Conservation (phyloP, 352 stramenopile genomes). For the Phytophthora crassamura region DNA sequence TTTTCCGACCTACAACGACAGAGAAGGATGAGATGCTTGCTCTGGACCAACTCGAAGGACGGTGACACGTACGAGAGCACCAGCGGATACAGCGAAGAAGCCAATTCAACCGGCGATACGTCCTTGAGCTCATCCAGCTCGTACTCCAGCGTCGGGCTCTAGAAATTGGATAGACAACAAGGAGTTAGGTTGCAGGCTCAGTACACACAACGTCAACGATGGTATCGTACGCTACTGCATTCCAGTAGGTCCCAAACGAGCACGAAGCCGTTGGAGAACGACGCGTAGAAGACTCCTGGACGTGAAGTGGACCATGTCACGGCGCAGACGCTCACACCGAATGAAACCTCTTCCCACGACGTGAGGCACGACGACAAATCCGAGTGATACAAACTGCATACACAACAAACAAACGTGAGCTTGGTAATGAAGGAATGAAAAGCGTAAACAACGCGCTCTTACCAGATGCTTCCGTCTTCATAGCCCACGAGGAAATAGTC, state of each 20-base stretch:
- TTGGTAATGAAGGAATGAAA: background rate
- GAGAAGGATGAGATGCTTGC: constrained; percentile 3
- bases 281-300: constrained; percentile 60
- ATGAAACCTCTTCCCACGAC: constrained; percentile 60
- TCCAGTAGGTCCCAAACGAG: constrained; percentile 65
- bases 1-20: constrained; percentile 46
- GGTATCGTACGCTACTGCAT: constrained; percentile 41
- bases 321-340: constrained; percentile 46
- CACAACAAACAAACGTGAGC: background rate
- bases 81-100: constrained; percentile 46
- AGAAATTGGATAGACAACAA: background rate
- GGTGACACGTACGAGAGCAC: constrained; percentile 47
- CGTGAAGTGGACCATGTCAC: constrained; percentile 64
- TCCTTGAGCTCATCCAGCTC: constrained; percentile 30
- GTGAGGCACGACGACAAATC: constrained; percentile 45
- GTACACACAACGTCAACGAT: background rate
- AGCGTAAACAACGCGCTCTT: background rate
- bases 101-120: constrained; percentile 30
- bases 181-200: background rate
- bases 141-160: constrained; percentile 45
- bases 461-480: constrained; percentile 63
- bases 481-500: constrained; percentile 77
- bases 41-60: background rate
- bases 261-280: constrained; percentile 54
- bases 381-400: constrained; percentile 53